These are phyloP conservation scores for Brasilioporus rufonigricans DNA, from an alignment of 768 basidiomycete genomes.

Conservation along the genomic window DNA sequence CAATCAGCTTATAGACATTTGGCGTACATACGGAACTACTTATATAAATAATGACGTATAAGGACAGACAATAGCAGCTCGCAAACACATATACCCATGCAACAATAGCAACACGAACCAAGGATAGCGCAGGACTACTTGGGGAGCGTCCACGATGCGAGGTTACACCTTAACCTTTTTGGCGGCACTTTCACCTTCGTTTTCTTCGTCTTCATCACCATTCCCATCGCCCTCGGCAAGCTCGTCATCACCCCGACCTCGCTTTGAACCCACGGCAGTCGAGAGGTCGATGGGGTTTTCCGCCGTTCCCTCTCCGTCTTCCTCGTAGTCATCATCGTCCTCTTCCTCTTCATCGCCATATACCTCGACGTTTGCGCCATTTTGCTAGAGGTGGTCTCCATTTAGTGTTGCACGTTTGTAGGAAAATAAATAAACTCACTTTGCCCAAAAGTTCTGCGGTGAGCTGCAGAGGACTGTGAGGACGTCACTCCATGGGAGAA, in stretches of 20 bases:
- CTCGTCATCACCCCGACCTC: conserved; percentile 24
- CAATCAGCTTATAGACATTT: not conserved
- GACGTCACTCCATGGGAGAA: not conserved
- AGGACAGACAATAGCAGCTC: not conserved
- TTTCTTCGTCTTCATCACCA: conserved; percentile 10
- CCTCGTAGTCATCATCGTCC: conserved; percentile 23
- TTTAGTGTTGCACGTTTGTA: not conserved
- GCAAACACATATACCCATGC: not conserved
- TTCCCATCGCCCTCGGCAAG: conserved; percentile 9
- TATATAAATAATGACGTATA: conserved; percentile 19
- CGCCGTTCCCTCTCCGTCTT: conserved; percentile 11
- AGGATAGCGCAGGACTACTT: not conserved
- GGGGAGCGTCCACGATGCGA: not conserved
- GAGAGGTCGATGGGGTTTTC: conserved; percentile 12
- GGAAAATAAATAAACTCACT: conserved; percentile 4
- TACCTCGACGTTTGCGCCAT: conserved; percentile 9
- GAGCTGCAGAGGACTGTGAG: conserved; percentile 16
- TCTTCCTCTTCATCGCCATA: conserved; percentile 17
- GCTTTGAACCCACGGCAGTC: conserved; percentile 23
- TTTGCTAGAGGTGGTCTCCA: conserved; percentile 3
- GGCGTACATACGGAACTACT: not conserved
- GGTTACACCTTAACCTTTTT: conserved; percentile 30
- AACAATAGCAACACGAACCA: not conserved
- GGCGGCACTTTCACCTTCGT: not conserved
- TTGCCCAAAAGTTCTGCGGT: conserved; percentile 24